phyloP scores from a whole-genome alignment of 768 basidiomycete species.

The Mycena maculata region DNA sequence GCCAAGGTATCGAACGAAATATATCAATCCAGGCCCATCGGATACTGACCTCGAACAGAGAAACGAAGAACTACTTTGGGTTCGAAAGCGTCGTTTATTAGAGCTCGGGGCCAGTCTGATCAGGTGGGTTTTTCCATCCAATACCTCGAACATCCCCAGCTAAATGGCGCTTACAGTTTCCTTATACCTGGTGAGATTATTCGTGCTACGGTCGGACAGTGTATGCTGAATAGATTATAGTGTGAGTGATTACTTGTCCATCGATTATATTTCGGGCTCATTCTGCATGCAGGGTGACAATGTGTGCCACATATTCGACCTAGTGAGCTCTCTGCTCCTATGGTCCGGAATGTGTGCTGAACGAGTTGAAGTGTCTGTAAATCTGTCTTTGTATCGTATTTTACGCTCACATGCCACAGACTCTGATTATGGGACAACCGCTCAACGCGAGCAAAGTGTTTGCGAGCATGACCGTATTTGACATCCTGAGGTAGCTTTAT shows the following conservation, averaged over 20 bases:
- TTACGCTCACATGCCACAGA: slow-evolving; percentile 36
- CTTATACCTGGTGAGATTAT: slow-evolving; percentile 32
- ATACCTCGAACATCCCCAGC: slow-evolving; percentile 34
- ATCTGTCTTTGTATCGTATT: slow-evolving; percentile 29
- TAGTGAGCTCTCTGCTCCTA: slow-evolving; percentile 38
- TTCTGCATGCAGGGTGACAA: too few relatives aligned
- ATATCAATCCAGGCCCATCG: slow-evolving; percentile 38
- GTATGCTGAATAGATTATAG: too few relatives aligned
- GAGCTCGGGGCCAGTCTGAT: slow-evolving; percentile 49
- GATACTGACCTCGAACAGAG: slow-evolving; percentile 36
- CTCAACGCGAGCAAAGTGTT: slow-evolving; percentile 57
- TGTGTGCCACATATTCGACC: slow-evolving; percentile 58
- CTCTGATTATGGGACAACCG: slow-evolving; percentile 52
- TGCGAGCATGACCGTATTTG: slow-evolving; percentile 69
- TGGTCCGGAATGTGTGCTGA: slow-evolving; percentile 37
- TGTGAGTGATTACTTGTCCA: too few relatives aligned
- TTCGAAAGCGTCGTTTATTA: slow-evolving; percentile 54
- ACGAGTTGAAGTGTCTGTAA: slow-evolving; percentile 45
- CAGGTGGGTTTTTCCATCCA: slow-evolving; percentile 40
- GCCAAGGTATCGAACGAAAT: slow-evolving; percentile 46
- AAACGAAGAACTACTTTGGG: slow-evolving; percentile 56
- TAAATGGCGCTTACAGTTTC: slow-evolving; percentile 44
- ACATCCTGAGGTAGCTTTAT: slow-evolving; percentile 64
- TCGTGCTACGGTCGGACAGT: too few relatives aligned
- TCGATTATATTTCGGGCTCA: too few relatives aligned